A percentile compares a stretch with the other conserved stretches of the same genome.
Evolutionary conservation across 2,329 filamentous ascomycete genomes (phyloP).

Genomic region (Calycina herbarum): DNA sequence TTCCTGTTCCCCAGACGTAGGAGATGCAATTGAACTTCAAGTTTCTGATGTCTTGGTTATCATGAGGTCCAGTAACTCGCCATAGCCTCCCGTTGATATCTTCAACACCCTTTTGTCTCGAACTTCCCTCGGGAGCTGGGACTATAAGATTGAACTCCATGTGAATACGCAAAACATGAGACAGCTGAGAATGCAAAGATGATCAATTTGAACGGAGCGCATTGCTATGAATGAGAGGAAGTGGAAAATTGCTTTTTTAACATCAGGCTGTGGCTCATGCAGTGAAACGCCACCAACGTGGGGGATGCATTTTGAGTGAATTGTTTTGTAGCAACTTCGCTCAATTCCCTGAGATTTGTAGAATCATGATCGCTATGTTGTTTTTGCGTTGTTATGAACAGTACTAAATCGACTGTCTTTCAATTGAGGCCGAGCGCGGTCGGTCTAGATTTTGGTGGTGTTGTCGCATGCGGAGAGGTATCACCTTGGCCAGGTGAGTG

Average conservation of each 20-base stretch:
- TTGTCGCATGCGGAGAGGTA: too few species aligned
- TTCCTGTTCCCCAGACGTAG: conserved; percentile 24
- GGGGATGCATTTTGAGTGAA: not conserved
- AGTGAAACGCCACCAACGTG: not conserved
- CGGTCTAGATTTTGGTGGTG: too few species aligned
- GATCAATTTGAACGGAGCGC: not conserved
- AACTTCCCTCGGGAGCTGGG: not conserved
- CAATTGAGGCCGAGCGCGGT: too few species aligned
- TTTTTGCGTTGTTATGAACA: too few species aligned
- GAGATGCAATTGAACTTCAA: conserved; percentile 25
- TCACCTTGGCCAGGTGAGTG: too few species aligned
- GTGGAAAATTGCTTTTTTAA: not conserved
- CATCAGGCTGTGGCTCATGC: not conserved
- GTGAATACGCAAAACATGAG: not conserved
- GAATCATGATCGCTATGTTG: too few species aligned
- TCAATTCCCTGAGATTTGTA: not conserved
- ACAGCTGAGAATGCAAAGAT: not conserved
- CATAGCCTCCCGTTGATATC: conserved; percentile 21
- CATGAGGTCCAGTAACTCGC: conserved; percentile 20
- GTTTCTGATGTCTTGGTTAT: conserved; percentile 3
- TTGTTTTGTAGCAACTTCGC: not conserved
- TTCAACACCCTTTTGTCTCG: conserved; percentile 21
- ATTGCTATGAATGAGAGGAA: not conserved
- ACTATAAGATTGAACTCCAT: conserved; percentile 4
- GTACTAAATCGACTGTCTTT: too few species aligned